Evolutionary conservation across 192 early-diverging fungal species (phyloP).

Genomic region (Cladochytrium replicatum): DNA sequence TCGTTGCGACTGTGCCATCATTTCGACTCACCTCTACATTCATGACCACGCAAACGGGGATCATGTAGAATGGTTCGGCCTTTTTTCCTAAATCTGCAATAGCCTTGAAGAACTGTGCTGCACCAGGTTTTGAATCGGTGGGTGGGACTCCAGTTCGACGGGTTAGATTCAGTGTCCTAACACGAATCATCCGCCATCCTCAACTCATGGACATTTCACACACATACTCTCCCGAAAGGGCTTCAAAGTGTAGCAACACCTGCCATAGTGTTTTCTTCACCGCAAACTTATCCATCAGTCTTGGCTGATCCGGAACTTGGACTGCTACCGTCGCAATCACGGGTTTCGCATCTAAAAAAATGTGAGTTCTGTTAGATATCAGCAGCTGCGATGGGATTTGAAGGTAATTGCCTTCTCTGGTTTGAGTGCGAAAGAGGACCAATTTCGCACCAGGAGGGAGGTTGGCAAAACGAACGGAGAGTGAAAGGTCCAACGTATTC

Average conservation of each 20-base stretch:
- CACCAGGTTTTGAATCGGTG: conserved; percentile 6
- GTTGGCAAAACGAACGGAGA: conserved; percentile 71
- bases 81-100: conserved; percentile 1
- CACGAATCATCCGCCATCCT: not conserved
- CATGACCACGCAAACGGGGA: conserved; percentile 53
- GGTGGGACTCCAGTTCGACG: conserved; percentile 25
- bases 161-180: conserved; percentile 46
- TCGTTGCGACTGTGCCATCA: not conserved
- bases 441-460: conserved; percentile 71
- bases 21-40: conserved; percentile 56
- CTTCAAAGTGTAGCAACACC: conserved; percentile 49
- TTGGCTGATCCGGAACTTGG: conserved; percentile 58
- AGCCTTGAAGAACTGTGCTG: not conserved
- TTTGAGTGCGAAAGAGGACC: conserved; percentile 24
- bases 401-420: conserved; percentile 21
- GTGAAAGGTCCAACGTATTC: conserved; percentile 57
- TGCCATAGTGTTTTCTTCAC: conserved; percentile 58
- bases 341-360: not conserved
- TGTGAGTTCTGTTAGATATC: not conserved
- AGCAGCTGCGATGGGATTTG: conserved; percentile 6
- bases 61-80: conserved; percentile 39
- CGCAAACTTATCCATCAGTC: conserved; percentile 54
- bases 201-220: not conserved
- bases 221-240: conserved; percentile 28
- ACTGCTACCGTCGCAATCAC: conserved; percentile 52